A percentile compares a stretch with the other conserved stretches of the same genome.
phyloP scores from a whole-genome alignment of 495 filamentous ascomycete species.

The Neurospora sp. region DNA sequence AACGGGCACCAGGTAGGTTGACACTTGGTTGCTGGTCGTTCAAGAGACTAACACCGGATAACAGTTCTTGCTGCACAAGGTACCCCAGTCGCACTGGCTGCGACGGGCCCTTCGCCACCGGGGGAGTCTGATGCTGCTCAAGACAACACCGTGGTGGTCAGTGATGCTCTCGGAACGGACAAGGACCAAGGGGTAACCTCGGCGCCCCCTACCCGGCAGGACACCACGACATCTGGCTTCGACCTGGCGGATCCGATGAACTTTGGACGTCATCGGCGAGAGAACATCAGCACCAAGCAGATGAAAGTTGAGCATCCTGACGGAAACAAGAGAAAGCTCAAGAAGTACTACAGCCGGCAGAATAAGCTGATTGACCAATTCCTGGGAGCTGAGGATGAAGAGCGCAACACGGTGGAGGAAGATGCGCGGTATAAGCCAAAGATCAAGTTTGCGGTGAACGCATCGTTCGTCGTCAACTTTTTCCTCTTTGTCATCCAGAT shows the following conservation, averaged over 20 bases:
- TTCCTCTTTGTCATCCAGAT: conserved; percentile 48
- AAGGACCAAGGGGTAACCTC: neutral
- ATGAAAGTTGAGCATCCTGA: conserved; percentile 36
- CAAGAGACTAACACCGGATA: conserved; percentile 2
- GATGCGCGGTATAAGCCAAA: conserved; percentile 38
- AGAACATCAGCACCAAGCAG: conserved; percentile 29
- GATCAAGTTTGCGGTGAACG: conserved; percentile 47
- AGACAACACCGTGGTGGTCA: neutral
- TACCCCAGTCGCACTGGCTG: conserved; percentile 6
- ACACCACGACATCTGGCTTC: conserved; percentile 7
- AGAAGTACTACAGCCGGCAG: conserved; percentile 45
- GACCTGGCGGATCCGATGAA: conserved; percentile 28
- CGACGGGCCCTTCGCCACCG: neutral
- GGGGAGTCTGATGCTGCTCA: neutral
- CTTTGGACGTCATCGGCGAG: conserved; percentile 31
- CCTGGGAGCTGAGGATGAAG: conserved; percentile 42
- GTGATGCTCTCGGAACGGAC: neutral
- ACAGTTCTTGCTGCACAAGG: conserved; percentile 4
- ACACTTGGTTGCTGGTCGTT: neutral
- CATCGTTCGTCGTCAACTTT: conserved; percentile 43
- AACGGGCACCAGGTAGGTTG: conserved; percentile 10
- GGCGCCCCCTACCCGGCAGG: neutral
- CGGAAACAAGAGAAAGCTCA: conserved; percentile 33
- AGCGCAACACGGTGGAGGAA: conserved; percentile 37
- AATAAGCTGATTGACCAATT: conserved; percentile 48